Conservation (phyloP, 148 eudicot species). For the Nepenthes gracilis region DNA sequence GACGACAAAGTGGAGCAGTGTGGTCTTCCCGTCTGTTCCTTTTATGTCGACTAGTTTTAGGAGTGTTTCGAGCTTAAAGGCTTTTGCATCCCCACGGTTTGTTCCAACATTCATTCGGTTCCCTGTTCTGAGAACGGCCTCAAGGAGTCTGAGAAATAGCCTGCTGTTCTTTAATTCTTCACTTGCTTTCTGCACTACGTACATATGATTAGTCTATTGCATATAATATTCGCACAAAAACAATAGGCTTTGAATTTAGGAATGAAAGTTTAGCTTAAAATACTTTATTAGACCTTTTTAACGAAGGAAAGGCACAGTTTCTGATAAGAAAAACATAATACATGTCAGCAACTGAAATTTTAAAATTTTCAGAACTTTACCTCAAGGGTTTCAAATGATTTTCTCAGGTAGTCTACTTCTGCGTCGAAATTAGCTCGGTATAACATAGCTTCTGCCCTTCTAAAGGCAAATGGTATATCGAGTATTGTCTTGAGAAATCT, state of each 20-base stretch:
- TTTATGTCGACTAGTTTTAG: constrained; percentile 78
- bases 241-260: neutral
- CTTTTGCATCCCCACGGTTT: constrained; percentile 85
- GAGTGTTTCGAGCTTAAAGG: constrained; percentile 86
- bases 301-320: no score
- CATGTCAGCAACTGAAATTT: no score
- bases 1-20: constrained; percentile 95
- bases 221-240: neutral
- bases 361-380: constrained; percentile 15
- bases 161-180: constrained; percentile 78
- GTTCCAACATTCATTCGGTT: constrained; percentile 99
- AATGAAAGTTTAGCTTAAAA: neutral
- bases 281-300: no score
- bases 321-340: no score
- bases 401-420: constrained; percentile 69
- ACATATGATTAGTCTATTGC: neutral
- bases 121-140: constrained; percentile 93
- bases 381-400: constrained; percentile 74
- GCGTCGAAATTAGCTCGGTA: constrained; percentile 84
- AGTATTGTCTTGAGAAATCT: constrained; percentile 78
- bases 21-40: constrained; percentile 92
- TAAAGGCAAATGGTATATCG: constrained; percentile 85
- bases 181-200: constrained; percentile 58
- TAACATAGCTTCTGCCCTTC: constrained; percentile 88
- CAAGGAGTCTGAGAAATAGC: constrained; percentile 82